A percentile compares a stretch with the other conserved stretches of the same genome.
Evolutionary conservation across 345 rosid species (phyloP).

Genomic region (Citrus inodora): DNA sequence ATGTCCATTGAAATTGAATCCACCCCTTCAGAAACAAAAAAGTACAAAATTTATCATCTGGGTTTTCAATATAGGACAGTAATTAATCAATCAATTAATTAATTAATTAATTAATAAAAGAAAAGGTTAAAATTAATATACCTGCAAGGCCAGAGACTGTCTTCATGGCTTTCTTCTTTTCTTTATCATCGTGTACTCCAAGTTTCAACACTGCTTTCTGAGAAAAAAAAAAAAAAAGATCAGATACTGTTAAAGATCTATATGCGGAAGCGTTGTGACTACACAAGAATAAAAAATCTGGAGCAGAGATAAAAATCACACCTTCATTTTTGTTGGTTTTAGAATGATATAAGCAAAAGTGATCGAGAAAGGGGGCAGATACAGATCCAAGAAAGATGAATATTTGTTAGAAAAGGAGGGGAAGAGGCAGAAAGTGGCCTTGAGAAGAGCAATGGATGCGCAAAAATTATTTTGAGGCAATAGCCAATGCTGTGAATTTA

Average conservation of each 20-base stretch:
- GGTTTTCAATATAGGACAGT: not conserved
- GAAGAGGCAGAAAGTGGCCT: not conserved
- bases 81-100: not conserved
- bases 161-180: slow-evolving; percentile 51
- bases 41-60: not conserved
- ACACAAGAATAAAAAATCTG: not conserved
- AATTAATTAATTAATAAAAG: too few relatives aligned
- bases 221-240: slow-evolving; percentile 8
- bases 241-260: not conserved
- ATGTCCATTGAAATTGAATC: slow-evolving; percentile 47
- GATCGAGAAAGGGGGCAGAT: too few relatives aligned
- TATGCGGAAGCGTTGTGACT: not conserved
- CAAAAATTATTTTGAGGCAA: not conserved
- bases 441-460: not conserved
- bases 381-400: too few relatives aligned
- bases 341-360: not conserved
- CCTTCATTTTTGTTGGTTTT: not conserved
- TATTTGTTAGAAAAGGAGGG: not conserved
- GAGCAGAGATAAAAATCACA: not conserved
- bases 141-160: slow-evolving; percentile 48
- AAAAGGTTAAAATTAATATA: slow-evolving; percentile 2
- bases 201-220: slow-evolving; percentile 62
- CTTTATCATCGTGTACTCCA: slow-evolving; percentile 32
- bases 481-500: not conserved
- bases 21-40: slow-evolving; percentile 30